A percentile compares a stretch with the other conserved stretches of the same genome.
Conservation (phyloP, 495 filamentous ascomycete genomes). For the Durotheca rogersii region DNA sequence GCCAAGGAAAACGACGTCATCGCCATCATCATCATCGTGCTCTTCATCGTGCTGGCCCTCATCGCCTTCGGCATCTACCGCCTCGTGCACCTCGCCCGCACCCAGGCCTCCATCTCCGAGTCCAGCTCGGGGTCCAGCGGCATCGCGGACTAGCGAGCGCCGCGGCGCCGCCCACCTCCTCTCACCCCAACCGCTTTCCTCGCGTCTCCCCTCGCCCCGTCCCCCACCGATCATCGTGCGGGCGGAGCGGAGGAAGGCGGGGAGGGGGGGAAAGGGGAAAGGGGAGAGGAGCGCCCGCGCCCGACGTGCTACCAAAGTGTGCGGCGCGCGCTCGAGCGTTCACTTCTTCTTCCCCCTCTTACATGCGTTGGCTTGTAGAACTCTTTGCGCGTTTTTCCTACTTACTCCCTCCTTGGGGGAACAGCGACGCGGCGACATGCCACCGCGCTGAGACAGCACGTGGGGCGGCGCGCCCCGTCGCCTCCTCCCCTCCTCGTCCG, state of each 20-base stretch:
- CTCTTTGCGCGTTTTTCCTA: too few relatives aligned
- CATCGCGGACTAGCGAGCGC: constrained; percentile 1
- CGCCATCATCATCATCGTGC: constrained; percentile 77
- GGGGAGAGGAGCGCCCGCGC: neutral
- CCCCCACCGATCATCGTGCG: too few relatives aligned
- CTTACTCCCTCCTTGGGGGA: too few relatives aligned
- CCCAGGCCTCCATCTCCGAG: constrained; percentile 36
- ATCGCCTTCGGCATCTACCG: constrained; percentile 70
- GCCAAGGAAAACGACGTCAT: constrained; percentile 75
- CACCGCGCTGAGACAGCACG: too few relatives aligned
- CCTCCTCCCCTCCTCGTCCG: too few relatives aligned
- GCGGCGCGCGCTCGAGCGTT: too few relatives aligned
- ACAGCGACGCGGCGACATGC: too few relatives aligned
- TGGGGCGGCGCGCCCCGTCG: too few relatives aligned
- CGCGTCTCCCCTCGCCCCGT: neutral
- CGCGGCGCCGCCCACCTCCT: neutral
- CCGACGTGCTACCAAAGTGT: too few relatives aligned
- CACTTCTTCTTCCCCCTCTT: too few relatives aligned
- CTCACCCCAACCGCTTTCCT: neutral
- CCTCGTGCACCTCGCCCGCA: constrained; percentile 51
- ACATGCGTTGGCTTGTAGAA: too few relatives aligned
- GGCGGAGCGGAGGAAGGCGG: too few relatives aligned
- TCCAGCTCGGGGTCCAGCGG: constrained; percentile 9
- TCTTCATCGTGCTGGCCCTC: constrained; percentile 70
- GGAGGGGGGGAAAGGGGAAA: neutral